Percentiles rank a stretch among this genome's conserved stretches.
Conservation (phyloP, 495 filamentous ascomycete genomes). For the Neurospora sp. region DNA sequence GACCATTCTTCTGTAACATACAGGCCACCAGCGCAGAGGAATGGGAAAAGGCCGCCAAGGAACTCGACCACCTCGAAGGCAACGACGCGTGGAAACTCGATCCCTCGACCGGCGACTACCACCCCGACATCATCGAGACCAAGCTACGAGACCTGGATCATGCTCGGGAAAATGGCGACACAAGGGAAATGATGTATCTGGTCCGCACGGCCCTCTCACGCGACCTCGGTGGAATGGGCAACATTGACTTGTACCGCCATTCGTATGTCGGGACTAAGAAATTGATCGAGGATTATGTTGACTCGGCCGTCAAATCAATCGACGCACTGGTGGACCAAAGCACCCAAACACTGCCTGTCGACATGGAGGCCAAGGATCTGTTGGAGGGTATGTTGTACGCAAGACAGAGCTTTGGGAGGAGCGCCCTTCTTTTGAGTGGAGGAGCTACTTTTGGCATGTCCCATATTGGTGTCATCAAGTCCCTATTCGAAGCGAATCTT, state of each 20-base stretch:
- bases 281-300: constrained; percentile 79
- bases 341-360: constrained; percentile 35
- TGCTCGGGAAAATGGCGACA: constrained; percentile 64
- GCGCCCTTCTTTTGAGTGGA: constrained; percentile 76
- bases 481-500: constrained; percentile 62
- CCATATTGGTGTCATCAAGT: constrained; percentile 88
- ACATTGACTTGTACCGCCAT: constrained; percentile 71
- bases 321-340: constrained; percentile 56
- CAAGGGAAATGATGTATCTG: constrained; percentile 61
- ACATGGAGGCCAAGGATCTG: constrained; percentile 53
- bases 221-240: constrained; percentile 77
- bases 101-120: constrained; percentile 49
- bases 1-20: neutral
- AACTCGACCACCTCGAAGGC: constrained; percentile 71
- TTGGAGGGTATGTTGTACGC: constrained; percentile 54
- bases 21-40: constrained; percentile 54
- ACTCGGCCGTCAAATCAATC: constrained; percentile 64
- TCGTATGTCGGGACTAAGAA: constrained; percentile 79
- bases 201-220: constrained; percentile 73
- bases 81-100: constrained; percentile 73
- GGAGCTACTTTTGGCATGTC: constrained; percentile 95
- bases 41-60: constrained; percentile 60
- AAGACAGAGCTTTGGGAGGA: constrained; percentile 80
- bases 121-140: constrained; percentile 53
- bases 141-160: constrained; percentile 65